Evolutionary conservation across 129 eudicot species (phyloP), one percentile per base, ranked within the genome.

Genomic region (Solidago caesia): DNA sequence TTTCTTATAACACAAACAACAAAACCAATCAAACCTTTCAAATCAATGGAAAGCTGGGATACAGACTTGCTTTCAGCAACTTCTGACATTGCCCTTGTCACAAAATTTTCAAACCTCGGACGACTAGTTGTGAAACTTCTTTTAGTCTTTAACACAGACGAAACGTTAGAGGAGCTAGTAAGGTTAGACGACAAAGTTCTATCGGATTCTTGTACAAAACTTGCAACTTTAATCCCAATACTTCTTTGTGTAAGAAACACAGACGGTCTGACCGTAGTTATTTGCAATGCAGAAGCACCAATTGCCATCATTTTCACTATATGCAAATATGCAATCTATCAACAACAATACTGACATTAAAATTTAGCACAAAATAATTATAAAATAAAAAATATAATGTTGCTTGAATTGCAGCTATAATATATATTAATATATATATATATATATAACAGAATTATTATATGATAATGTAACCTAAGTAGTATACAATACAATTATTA

Each of bases 51-150:
- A 63, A 93, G 73, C 51, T 86, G 92, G 60, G 91, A 83, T 42
- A 44, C 72, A 56, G 91, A 62, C 82, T 84, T 88, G 81, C 45
- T 82, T 78, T 82, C 97, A 75, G 80, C 82, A 47, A 83, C 82
- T 77, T 86, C 89, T 9, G 97, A 80, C 84, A 79, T 86, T 68
- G 98, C 90, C 80, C 70, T 90, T 16, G 90, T 77, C 51, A 74
- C 89, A 67, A 84, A 84, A 68, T 72, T 90, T 42, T 65, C 64
- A 61, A 61, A 58, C 71, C 73, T 86, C 44, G 80, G 69, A 57
- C 80, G 72, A 70, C 81, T 71, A 11, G 85, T 81, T 43, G 82
- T 81, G 73, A 76, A 66, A 42, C 67, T 77, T 45, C 70, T 83
- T 46, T 75, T 83, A 39, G 85, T 46, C 60, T 68, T 79, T 41